Evolutionary conservation across 2,329 filamentous ascomycete genomes (phyloP), one percentile per base, ranked within the genome.

Genomic region (Aspergillus sp.): DNA sequence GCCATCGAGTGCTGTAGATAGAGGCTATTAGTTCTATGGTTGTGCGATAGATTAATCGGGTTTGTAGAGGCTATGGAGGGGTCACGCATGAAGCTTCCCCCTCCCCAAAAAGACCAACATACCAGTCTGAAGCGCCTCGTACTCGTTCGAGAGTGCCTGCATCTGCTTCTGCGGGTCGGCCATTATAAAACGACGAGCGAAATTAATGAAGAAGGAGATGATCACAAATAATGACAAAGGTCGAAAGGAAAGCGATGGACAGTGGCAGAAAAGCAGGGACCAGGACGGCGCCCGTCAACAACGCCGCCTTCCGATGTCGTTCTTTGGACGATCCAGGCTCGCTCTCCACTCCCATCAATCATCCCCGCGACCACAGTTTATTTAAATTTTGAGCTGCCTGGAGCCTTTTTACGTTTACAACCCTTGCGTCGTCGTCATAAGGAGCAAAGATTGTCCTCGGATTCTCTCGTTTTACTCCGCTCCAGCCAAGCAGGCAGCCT

Each of bases 71-170:
- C 8, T 23, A 30, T 47, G 43, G 30, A 48, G 34, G 30, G 34
- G 48, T 28, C 43, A 46, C 25, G 19, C 23, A n/a, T 50, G 15
- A 15, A 15, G 46, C 11, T 51, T 46, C 55, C 48, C 48, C 23
- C 55, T 46, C 28, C 30, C 15, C 28, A 54, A 19, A 41, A 9
- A 45, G 30, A 41, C 51, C 51, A 34, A 63, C 78, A 64, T 76
- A 91, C 93, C 93, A 78, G 89, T 88, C 79, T 98, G 93, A 30
- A 97, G 82, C 74, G 90, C 89, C 75, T 93, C 90, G 75, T 91
- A 98, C 67, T 96, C 90, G 56, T 97, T 93, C 0, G 92, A 93
- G 48, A 97, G 86, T 57, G 84, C 82, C 80, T 97, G 93, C 28
- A 97, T 84, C 72, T 87, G 86, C 64, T 89, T 90, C 76, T 96